These are phyloP conservation scores for Plasmodium sp. DNA, from an alignment of 169 alveolate species.

Conservation along the genomic window DNA sequence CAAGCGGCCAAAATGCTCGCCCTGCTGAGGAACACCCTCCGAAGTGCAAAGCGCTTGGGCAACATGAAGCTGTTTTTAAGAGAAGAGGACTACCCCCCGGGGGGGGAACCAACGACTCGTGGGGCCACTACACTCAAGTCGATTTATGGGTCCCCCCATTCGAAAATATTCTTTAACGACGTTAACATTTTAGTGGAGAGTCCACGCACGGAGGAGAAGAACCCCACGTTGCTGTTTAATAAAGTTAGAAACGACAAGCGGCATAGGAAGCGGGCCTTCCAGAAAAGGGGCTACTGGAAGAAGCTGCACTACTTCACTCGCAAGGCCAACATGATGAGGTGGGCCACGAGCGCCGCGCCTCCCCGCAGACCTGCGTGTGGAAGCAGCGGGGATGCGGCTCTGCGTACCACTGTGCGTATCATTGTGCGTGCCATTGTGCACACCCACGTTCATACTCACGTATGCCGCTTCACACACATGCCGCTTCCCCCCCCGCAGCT, in stretches of 20 bases:
- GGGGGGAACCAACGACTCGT: background rate
- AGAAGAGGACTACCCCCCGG: background rate
- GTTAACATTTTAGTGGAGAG: conserved; percentile 9
- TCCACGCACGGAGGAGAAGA: background rate
- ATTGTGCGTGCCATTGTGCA: background rate
- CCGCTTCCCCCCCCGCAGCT: conserved; percentile 14
- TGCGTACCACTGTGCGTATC: background rate
- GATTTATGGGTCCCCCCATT: background rate
- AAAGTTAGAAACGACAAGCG: conserved; percentile 55
- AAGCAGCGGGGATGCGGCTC: no score
- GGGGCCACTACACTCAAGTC: background rate
- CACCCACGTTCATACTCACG: background rate
- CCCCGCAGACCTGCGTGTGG: background rate
- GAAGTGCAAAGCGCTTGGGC: conserved; percentile 2
- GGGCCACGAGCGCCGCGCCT: background rate
- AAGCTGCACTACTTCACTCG: conserved; percentile 63
- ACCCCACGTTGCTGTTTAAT: conserved; percentile 26
- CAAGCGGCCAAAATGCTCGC: conserved; percentile 26
- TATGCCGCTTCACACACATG: background rate
- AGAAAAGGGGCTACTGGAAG: conserved; percentile 74
- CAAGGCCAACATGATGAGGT: conserved; percentile 66
- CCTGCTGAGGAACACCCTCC: conserved; percentile 17
- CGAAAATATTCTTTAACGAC: conserved; percentile 44
- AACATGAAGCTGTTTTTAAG: conserved; percentile 31
- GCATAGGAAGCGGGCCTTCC: conserved; percentile 64